These are phyloP conservation scores for Aspergillus olivimuriae DNA, from an alignment of 495 filamentous ascomycete species.

Conservation along the genomic window DNA sequence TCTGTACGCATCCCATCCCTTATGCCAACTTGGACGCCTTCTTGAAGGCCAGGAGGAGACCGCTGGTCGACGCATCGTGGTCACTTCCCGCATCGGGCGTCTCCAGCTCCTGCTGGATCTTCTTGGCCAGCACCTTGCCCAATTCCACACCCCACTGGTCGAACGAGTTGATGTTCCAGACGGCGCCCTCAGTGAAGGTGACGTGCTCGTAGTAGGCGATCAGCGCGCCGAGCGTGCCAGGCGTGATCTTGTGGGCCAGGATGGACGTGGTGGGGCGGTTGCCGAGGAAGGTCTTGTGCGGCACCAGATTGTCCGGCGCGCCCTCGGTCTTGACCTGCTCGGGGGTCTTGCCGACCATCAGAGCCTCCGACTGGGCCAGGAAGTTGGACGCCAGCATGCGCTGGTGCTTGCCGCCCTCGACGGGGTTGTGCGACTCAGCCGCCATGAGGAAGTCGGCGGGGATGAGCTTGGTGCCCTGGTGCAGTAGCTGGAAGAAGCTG, in stretches of 20 bases:
- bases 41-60: constrained; percentile 84
- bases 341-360: constrained; percentile 96
- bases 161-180: constrained; percentile 99
- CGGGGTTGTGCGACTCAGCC: constrained; percentile 91
- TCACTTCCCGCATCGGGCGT: constrained; percentile 56
- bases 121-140: constrained; percentile 92
- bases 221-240: constrained; percentile 83
- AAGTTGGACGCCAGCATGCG: constrained; percentile 99
- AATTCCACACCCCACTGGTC: constrained; percentile 99
- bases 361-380: constrained; percentile 92
- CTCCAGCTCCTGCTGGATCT: constrained; percentile 75
- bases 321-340: constrained; percentile 87
- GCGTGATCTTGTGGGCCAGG: constrained; percentile 90
- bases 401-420: constrained; percentile 87
- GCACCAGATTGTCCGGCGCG: constrained; percentile 72
- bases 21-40: constrained; percentile 51
- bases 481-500: constrained; percentile 98
- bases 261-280: constrained; percentile 96
- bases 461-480: constrained; percentile 98
- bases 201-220: constrained; percentile 99
- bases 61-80: constrained; percentile 84
- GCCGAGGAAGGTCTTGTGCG: constrained; percentile 99
- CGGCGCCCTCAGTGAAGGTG: constrained; percentile 93
- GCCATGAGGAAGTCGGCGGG: constrained; percentile 97
- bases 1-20: constrained; percentile 7